Evolutionary conservation across 2,329 filamentous ascomycete species (phyloP).

Genomic region (Aureobasidium pullulans): DNA sequence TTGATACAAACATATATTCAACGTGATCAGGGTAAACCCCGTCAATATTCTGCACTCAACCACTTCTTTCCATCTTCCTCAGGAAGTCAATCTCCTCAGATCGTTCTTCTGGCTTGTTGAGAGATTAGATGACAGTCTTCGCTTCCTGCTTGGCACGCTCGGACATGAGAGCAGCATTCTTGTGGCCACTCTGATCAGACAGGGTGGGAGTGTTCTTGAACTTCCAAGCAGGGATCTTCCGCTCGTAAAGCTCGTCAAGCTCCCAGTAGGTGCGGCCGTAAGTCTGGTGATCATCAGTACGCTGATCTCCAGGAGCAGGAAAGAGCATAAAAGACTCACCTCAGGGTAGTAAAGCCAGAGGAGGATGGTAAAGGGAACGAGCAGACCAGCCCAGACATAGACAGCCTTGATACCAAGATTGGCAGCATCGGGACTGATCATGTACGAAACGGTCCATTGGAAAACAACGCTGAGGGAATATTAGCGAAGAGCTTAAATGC

Average conservation of each 20-base stretch:
- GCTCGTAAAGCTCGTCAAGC: conserved; percentile 19
- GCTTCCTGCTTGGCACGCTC: neutral
- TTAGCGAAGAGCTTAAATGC: neutral
- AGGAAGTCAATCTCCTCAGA: no score
- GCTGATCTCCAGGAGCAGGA: neutral
- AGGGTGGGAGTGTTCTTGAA: conserved; percentile 14
- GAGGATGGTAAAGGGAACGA: conserved; percentile 12
- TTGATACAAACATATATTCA: no score
- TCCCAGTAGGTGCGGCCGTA: conserved; percentile 19
- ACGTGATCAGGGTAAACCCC: no score
- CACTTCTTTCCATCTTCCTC: no score
- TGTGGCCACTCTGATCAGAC: conserved; percentile 2
- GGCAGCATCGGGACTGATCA: conserved; percentile 17
- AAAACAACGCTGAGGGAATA: conserved; percentile 14
- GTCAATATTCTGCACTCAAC: no score
- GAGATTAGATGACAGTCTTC: neutral
- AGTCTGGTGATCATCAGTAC: conserved; percentile 7
- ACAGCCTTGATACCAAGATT: conserved; percentile 17
- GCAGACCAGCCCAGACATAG: conserved; percentile 17
- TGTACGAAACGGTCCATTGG: conserved; percentile 16
- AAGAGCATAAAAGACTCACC: neutral
- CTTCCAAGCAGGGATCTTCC: conserved; percentile 18
- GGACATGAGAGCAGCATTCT: conserved; percentile 4
- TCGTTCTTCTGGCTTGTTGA: no score
- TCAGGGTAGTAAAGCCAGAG: conserved; percentile 18